Conservation (phyloP, 257 asterid genomes). For the Rauvolfia tetraphylla region DNA sequence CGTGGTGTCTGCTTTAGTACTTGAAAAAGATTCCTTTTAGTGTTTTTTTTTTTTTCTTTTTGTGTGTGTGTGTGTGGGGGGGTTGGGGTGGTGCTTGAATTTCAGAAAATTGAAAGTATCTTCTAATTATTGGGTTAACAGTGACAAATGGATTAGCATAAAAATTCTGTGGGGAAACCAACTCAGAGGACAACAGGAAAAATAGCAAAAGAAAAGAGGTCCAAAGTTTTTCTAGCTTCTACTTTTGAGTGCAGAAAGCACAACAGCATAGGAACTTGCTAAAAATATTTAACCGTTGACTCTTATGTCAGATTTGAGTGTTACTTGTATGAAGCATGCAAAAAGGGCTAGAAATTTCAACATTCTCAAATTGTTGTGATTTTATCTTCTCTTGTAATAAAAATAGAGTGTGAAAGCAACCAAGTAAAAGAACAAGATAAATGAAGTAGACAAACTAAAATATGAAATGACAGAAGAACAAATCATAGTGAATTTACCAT, state of each 20-base stretch:
- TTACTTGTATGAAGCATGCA: not conserved
- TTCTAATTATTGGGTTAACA: not conserved
- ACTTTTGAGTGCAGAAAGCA: not conserved
- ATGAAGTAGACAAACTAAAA: not conserved
- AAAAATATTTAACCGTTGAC: not conserved
- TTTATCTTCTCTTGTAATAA: not conserved
- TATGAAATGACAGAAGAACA: not conserved
- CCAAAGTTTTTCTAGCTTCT: not conserved
- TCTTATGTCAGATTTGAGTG: not conserved
- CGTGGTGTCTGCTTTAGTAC: not conserved
- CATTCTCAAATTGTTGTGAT: not conserved
- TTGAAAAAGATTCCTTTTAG: not conserved
- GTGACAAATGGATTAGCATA: not conserved
- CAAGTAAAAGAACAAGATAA: constrained; percentile 1
- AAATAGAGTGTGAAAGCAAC: not conserved
- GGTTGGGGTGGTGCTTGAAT: too few species aligned
- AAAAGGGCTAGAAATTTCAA: not conserved
- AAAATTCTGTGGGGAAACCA: not conserved
- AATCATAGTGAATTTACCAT: constrained; percentile 45
- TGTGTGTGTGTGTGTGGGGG: too few species aligned
- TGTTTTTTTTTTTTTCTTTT: too few species aligned
- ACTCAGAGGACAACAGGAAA: not conserved
- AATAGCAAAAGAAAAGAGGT: not conserved
- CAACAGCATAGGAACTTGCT: not conserved
- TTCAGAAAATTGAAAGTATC: not conserved